phyloP scores from a whole-genome alignment of 768 basidiomycete genomes.

The Tulasnella sp. region DNA sequence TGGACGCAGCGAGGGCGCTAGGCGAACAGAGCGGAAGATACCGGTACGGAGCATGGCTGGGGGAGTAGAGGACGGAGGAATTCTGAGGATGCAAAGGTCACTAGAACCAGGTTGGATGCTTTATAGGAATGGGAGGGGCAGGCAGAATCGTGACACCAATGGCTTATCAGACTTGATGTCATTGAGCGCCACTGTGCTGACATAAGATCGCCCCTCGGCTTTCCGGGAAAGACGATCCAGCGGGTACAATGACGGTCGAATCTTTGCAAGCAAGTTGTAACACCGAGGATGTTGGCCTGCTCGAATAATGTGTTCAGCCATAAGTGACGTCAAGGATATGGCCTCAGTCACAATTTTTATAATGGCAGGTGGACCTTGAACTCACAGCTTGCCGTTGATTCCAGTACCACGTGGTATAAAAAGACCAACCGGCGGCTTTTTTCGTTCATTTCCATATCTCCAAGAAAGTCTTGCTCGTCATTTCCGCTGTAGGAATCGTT shows the following conservation, averaged over 20 bases:
- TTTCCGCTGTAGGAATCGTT: constrained; percentile 26
- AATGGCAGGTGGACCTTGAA: not conserved
- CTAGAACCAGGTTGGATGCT: not conserved
- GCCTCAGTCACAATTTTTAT: not conserved
- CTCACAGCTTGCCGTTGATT: constrained; percentile 65
- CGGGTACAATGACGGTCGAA: not conserved
- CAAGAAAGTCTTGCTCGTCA: too few species aligned
- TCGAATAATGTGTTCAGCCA: constrained; percentile 66
- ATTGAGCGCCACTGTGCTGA: not conserved
- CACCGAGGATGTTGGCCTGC: too few species aligned
- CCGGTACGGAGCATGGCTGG: constrained; percentile 21
- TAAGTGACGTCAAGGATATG: constrained; percentile 11
- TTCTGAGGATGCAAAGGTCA: not conserved
- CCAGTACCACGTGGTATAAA: constrained; percentile 34
- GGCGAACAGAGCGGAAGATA: not conserved
- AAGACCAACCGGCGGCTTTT: too few species aligned
- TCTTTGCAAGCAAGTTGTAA: too few species aligned
- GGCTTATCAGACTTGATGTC: not conserved
- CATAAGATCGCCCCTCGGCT: not conserved
- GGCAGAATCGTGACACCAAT: not conserved
- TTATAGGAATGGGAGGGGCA: not conserved
- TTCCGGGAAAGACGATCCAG: not conserved
- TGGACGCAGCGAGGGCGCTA: not conserved
- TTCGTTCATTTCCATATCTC: too few species aligned
- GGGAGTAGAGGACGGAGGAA: not conserved